Percentiles rank a stretch among this genome's conserved stretches.
These are phyloP conservation scores for Ophiostoma fasciatum DNA, from an alignment of 2,329 filamentous ascomycete genomes.

Conservation along the genomic window DNA sequence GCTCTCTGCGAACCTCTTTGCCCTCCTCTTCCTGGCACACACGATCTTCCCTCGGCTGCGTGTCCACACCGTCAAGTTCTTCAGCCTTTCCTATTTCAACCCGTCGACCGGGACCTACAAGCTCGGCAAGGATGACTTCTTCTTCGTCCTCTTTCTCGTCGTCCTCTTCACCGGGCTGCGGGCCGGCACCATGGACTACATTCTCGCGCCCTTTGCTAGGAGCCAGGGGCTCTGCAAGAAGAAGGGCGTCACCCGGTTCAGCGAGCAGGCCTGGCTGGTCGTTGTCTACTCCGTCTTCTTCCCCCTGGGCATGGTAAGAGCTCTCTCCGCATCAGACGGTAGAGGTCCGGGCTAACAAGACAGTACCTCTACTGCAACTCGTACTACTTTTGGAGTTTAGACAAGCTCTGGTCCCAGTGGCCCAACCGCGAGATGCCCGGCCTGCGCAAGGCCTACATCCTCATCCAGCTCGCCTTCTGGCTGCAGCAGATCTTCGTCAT, in stretches of 20 bases:
- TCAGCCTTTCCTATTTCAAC: constrained; percentile 74
- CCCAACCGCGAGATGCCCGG: constrained; percentile 61
- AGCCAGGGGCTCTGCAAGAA: constrained; percentile 56
- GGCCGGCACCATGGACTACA: constrained; percentile 73
- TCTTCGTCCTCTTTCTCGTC: constrained; percentile 63
- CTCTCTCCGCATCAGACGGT: too few relatives aligned
- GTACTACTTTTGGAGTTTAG: constrained; percentile 61
- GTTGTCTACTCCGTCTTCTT: constrained; percentile 74
- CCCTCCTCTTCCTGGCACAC: constrained; percentile 71
- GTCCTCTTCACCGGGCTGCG: constrained; percentile 78
- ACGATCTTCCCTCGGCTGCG: constrained; percentile 68
- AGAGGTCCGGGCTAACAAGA: too few relatives aligned
- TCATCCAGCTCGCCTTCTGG: constrained; percentile 86
- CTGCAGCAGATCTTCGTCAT: constrained; percentile 88
- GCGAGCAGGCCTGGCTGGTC: constrained; percentile 86
- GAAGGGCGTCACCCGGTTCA: constrained; percentile 71
- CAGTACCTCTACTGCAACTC: constrained; percentile 71
- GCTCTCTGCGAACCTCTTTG: constrained; percentile 71
- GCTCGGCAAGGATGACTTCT: constrained; percentile 64
- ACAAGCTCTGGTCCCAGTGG: constrained; percentile 72
- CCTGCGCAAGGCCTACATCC: constrained; percentile 74
- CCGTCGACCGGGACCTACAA: constrained; percentile 52
- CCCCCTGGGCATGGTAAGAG: constrained; percentile 71
- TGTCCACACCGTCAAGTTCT: constrained; percentile 71
- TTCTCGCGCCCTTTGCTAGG: constrained; percentile 64